A percentile compares a stretch with the other conserved stretches of the same genome.
These are phyloP conservation scores for Xerocomus brunneocitrinus DNA, from an alignment of 768 basidiomycete genomes.

Conservation along the genomic window DNA sequence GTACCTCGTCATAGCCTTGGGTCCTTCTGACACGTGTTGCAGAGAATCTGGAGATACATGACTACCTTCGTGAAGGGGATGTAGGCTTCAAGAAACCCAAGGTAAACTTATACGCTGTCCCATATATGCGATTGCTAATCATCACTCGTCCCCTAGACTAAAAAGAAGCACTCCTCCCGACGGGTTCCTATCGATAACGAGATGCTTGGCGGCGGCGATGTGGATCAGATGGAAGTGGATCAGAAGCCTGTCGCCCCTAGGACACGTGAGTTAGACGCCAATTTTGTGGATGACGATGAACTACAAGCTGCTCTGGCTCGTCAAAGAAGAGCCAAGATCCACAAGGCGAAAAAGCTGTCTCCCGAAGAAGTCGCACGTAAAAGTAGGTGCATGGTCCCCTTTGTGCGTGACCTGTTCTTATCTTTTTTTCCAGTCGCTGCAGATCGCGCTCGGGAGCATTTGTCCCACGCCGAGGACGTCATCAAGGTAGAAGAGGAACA, in stretches of 20 bases:
- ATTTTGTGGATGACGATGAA: constrained; percentile 98
- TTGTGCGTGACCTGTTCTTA: neutral
- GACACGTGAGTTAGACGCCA: constrained; percentile 70
- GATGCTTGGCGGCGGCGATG: constrained; percentile 10
- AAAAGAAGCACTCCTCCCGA: constrained; percentile 84
- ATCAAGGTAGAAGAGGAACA: constrained; percentile 48
- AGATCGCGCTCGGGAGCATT: constrained; percentile 53
- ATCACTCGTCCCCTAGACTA: constrained; percentile 50
- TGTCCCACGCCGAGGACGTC: constrained; percentile 32
- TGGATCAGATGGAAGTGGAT: constrained; percentile 72
- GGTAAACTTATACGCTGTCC: constrained; percentile 35
- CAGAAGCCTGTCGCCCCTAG: constrained; percentile 63
- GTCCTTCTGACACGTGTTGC: constrained; percentile 11
- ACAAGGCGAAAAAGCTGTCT: constrained; percentile 68
- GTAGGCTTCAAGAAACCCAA: constrained; percentile 94
- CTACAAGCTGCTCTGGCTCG: constrained; percentile 89
- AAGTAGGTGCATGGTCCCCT: constrained; percentile 42
- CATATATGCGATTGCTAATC: neutral
- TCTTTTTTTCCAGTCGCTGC: constrained; percentile 50
- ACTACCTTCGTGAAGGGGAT: constrained; percentile 90
- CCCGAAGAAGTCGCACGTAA: constrained; percentile 79
- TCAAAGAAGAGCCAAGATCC: constrained; percentile 75
- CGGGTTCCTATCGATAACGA: constrained; percentile 47
- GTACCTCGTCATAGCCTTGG: neutral
- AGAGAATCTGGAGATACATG: constrained; percentile 85